A percentile compares a stretch with the other conserved stretches of the same genome.
Conservation (phyloP, 2,329 filamentous ascomycete genomes). For the Cadophora malorum region DNA sequence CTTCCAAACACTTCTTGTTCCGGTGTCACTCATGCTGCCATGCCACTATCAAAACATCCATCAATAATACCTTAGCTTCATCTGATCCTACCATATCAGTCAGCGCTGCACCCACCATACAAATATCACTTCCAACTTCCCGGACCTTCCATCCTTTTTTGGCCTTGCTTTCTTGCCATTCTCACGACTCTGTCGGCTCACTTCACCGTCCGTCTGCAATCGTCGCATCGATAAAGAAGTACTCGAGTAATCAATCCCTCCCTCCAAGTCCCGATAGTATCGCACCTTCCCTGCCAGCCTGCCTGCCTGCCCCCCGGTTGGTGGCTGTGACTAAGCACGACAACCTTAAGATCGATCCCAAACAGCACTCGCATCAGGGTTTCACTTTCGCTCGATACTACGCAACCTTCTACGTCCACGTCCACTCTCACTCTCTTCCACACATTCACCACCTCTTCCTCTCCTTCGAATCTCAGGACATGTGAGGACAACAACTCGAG, state of each 20-base stretch:
- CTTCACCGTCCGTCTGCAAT: too few relatives aligned
- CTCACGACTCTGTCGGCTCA: background rate
- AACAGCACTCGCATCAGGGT: background rate
- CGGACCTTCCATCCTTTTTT: background rate
- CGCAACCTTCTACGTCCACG: background rate
- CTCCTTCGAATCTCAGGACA: background rate
- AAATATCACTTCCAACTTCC: background rate
- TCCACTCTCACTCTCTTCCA: background rate
- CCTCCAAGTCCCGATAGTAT: background rate
- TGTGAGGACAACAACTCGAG: constrained; percentile 1
- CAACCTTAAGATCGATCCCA: background rate
- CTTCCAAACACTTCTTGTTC: constrained; percentile 16
- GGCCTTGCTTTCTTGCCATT: background rate
- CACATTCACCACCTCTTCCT: background rate
- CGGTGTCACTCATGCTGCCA: constrained; percentile 3
- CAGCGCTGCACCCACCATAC: background rate
- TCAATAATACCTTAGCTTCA: background rate
- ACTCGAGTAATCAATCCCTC: too few relatives aligned
- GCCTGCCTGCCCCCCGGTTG: background rate
- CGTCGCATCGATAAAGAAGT: too few relatives aligned
- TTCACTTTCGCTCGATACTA: background rate
- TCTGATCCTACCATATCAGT: background rate
- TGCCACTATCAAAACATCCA: background rate
- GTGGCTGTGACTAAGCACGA: background rate
- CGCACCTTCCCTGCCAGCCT: constrained; percentile 2